A percentile compares a stretch with the other conserved stretches of the same genome.
phyloP scores from a whole-genome alignment of 371 early-diverging fungal genomes.

The Mortierella sp. region DNA sequence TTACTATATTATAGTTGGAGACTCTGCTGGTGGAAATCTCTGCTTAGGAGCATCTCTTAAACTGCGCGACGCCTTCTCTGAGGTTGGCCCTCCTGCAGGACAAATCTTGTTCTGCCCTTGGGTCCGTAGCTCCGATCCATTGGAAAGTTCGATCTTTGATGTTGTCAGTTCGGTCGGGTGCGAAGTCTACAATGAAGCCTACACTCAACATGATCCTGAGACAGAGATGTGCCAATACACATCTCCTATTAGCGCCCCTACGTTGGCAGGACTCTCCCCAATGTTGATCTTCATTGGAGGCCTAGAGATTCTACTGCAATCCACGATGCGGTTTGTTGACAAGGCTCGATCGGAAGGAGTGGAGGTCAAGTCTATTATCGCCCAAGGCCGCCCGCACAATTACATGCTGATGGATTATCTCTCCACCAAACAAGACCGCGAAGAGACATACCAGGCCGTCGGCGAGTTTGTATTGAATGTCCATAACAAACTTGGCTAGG shows the following conservation, averaged over 20 bases:
- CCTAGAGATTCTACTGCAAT: conserved; percentile 42
- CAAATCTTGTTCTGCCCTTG: conserved; percentile 39
- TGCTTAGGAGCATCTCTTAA: conserved; percentile 28
- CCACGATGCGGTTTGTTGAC: conserved; percentile 39
- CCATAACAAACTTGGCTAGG: neutral
- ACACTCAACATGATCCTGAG: conserved; percentile 23
- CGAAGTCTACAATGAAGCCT: conserved; percentile 34
- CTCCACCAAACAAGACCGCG: conserved; percentile 27
- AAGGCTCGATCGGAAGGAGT: conserved; percentile 32
- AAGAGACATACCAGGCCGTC: conserved; percentile 17
- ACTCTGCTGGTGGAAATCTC: conserved; percentile 54
- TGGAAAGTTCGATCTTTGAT: conserved; percentile 33
- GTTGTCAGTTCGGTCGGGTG: conserved; percentile 31
- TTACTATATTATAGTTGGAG: conserved; percentile 27
- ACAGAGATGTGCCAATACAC: conserved; percentile 18
- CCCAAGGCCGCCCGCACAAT: conserved; percentile 38
- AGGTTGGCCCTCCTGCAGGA: conserved; percentile 31
- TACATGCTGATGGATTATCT: conserved; percentile 35
- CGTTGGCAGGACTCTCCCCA: conserved; percentile 27
- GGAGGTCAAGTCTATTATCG: conserved; percentile 20
- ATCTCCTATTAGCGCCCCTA: conserved; percentile 21
- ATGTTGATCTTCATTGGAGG: conserved; percentile 47
- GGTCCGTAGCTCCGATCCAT: conserved; percentile 29
- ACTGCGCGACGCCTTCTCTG: conserved; percentile 27
- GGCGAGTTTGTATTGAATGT: conserved; percentile 26